phyloP scores from a whole-genome alignment of 2,329 filamentous ascomycete species.

The Pseudophaeomoniella oleicola region DNA sequence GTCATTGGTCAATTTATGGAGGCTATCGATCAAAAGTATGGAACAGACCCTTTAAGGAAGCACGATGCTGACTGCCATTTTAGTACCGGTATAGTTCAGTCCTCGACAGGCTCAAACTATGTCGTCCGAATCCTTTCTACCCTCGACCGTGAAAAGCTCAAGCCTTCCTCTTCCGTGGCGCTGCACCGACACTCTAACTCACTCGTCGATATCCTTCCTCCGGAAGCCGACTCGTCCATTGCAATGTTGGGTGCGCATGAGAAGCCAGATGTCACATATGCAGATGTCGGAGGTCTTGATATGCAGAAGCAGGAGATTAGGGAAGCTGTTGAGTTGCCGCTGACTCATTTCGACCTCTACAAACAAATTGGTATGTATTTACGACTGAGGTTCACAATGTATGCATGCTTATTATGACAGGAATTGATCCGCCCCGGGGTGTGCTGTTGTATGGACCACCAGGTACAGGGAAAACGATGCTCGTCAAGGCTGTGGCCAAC shows the following conservation, averaged over 20 bases:
- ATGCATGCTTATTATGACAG: slow-evolving; percentile 15
- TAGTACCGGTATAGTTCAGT: slow-evolving; percentile 96
- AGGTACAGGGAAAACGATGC: slow-evolving; percentile 91
- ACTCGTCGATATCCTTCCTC: slow-evolving; percentile 95
- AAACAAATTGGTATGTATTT: slow-evolving; percentile 69
- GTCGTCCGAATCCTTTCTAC: slow-evolving; percentile 97
- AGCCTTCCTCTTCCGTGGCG: slow-evolving; percentile 93
- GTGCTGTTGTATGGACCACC: slow-evolving; percentile 92
- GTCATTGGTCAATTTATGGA: slow-evolving; percentile 99
- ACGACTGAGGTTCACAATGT: slow-evolving; percentile 9
- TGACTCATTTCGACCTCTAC: slow-evolving; percentile 97
- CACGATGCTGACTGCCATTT: slow-evolving; percentile 7
- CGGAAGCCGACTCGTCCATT: slow-evolving; percentile 95
- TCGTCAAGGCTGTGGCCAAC: slow-evolving; percentile 97
- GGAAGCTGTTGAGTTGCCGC: slow-evolving; percentile 88
- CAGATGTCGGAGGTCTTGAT: slow-evolving; percentile 90
- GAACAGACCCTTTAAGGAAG: slow-evolving; percentile 1
- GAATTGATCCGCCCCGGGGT: slow-evolving; percentile 89
- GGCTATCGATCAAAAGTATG: slow-evolving; percentile 96
- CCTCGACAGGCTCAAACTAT: slow-evolving; percentile 95
- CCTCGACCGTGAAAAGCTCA: slow-evolving; percentile 93
- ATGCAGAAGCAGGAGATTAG: slow-evolving; percentile 99
- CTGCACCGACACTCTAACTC: slow-evolving; percentile 97
- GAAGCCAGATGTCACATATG: slow-evolving; percentile 97
- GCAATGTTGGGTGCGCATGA: slow-evolving; percentile 94